Conservation (phyloP, 106 monocot genomes). For the Phalaenopsis equestris region DNA sequence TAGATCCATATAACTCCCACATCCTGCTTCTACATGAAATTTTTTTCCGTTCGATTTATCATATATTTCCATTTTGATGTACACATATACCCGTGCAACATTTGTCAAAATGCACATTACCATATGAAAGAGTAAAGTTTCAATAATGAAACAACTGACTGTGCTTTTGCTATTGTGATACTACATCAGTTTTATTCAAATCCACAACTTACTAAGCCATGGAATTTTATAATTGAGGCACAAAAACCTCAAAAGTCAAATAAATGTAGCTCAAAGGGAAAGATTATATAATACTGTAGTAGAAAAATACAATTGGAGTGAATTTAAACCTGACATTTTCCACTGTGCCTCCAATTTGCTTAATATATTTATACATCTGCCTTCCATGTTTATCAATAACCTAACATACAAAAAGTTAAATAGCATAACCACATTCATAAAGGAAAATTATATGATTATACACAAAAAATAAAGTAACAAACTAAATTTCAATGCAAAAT, state of each 20-base stretch:
- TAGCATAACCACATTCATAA: neutral
- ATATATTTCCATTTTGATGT: neutral
- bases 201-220: neutral
- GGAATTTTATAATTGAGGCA: neutral
- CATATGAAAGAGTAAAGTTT: neutral
- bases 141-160: neutral
- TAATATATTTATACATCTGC: constrained; percentile 44
- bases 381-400: constrained; percentile 43
- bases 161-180: neutral
- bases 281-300: neutral
- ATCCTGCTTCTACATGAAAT: neutral
- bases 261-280: neutral
- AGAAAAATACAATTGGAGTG: neutral
- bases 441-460: neutral
- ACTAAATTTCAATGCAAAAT: neutral
- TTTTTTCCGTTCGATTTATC: neutral
- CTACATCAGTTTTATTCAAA: neutral
- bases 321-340: constrained; percentile 59
- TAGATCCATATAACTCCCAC: too few relatives aligned
- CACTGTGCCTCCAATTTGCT: constrained; percentile 45
- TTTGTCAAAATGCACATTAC: neutral
- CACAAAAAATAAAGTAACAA: neutral
- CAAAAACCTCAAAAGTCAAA: neutral
- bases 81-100: neutral
- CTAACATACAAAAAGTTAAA: constrained; percentile 15